These are phyloP conservation scores for Obba rivulosa DNA, from an alignment of 768 basidiomycete species.

Conservation along the genomic window DNA sequence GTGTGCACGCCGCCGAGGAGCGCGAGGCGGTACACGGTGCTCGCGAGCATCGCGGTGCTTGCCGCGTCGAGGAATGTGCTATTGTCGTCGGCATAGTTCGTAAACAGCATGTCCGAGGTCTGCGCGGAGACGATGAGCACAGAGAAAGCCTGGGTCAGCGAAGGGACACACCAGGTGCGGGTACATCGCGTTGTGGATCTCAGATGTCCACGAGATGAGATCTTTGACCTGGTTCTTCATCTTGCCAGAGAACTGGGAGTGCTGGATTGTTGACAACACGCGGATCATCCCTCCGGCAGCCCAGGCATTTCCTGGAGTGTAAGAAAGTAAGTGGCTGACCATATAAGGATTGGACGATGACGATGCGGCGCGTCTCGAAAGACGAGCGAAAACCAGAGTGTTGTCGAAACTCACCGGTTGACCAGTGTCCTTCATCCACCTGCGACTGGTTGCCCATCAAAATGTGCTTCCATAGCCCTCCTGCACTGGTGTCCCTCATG, in stretches of 20 bases:
- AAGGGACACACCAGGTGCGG: slow-evolving; percentile 41
- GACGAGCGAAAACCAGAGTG: too few species aligned
- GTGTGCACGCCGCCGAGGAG: slow-evolving; percentile 44
- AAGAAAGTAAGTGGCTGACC: not conserved
- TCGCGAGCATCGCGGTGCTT: slow-evolving; percentile 69
- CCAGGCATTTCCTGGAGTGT: slow-evolving; percentile 72
- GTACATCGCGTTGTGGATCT: slow-evolving; percentile 76
- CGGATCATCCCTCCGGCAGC: slow-evolving; percentile 84
- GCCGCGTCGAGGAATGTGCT: slow-evolving; percentile 68
- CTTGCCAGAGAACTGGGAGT: slow-evolving; percentile 47
- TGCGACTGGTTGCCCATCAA: slow-evolving; percentile 43
- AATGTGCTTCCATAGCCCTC: slow-evolving; percentile 75
- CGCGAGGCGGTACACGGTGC: slow-evolving; percentile 70
- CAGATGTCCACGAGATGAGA: slow-evolving; percentile 58
- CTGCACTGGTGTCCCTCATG: slow-evolving; percentile 44
- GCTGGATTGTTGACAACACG: slow-evolving; percentile 68
- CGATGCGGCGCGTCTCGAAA: too few species aligned
- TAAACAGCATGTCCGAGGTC: slow-evolving; percentile 49
- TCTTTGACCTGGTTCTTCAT: slow-evolving; percentile 51
- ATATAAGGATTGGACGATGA: not conserved
- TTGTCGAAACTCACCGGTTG: slow-evolving; percentile 48
- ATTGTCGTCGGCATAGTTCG: slow-evolving; percentile 64
- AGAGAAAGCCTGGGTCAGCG: not conserved
- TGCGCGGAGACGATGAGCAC: slow-evolving; percentile 13
- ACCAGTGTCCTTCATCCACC: slow-evolving; percentile 69